These are phyloP conservation scores for Rhizoclosmatium sp. DNA, from an alignment of 192 early-diverging fungal genomes.

Conservation along the genomic window DNA sequence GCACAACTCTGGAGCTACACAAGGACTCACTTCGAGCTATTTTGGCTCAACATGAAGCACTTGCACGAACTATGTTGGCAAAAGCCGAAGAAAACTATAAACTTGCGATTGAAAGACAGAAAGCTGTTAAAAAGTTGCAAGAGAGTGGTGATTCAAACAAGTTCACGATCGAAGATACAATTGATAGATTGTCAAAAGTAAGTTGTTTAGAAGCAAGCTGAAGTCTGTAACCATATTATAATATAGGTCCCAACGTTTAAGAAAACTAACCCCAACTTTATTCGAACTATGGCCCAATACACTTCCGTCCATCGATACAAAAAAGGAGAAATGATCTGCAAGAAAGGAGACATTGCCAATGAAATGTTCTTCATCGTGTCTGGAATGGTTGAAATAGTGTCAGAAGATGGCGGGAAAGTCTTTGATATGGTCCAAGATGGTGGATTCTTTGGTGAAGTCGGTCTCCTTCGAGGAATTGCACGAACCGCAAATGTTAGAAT, in stretches of 20 bases:
- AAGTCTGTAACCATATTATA: neutral
- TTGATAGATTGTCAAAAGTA: slow-evolving; percentile 49
- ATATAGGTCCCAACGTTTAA: slow-evolving; percentile 55
- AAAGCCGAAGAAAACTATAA: slow-evolving; percentile 59
- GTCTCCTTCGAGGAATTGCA: slow-evolving; percentile 50
- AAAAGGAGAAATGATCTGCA: slow-evolving; percentile 52
- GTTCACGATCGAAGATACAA: slow-evolving; percentile 56
- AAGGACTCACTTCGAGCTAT: slow-evolving; percentile 54
- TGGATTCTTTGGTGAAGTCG: slow-evolving; percentile 67
- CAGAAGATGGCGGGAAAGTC: slow-evolving; percentile 54
- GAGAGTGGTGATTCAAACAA: slow-evolving; percentile 25
- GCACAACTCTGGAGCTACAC: slow-evolving; percentile 58
- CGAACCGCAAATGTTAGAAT: slow-evolving; percentile 57
- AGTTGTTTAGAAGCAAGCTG: slow-evolving; percentile 7
- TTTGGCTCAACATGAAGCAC: slow-evolving; percentile 44
- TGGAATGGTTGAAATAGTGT: slow-evolving; percentile 59
- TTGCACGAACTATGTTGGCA: slow-evolving; percentile 45
- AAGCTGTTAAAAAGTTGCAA: slow-evolving; percentile 43
- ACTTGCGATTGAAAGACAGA: slow-evolving; percentile 51
- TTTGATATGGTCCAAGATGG: slow-evolving; percentile 58
- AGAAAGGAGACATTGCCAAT: slow-evolving; percentile 52
- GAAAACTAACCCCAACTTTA: slow-evolving; percentile 54
- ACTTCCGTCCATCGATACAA: slow-evolving; percentile 48
- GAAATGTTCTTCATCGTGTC: slow-evolving; percentile 65
- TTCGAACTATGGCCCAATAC: slow-evolving; percentile 48